Base-by-base conservation (phyloP, 192 early-diverging fungal species). In the Coemansia sp. region DNA sequence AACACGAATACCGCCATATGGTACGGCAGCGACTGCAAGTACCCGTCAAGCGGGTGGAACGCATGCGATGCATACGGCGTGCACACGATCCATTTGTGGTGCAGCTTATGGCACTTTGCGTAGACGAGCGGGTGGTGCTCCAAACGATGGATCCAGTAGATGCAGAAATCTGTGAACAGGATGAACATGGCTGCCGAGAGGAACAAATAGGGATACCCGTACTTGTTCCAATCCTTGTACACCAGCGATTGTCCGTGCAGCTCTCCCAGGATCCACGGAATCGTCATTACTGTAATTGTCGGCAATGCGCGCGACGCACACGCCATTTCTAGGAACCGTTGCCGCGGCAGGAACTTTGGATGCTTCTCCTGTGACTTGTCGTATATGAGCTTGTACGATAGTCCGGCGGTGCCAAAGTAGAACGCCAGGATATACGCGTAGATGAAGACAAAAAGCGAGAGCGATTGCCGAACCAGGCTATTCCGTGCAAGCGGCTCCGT, bases 101-200 rank as follows among this genome's bases (percentile, higher is more conserved):
- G 91, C 59, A 84, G 86, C 70, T 93, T 93, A 86, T 99, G 97
- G 48, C 96, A 79, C 75, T 87, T 85, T 69, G 90, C 89, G 71
- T 99, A 99, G 43, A 99, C 68, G 37, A 79, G 57, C 46, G 94
- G 97, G 66, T 95, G 93, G 72, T 99, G 95, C 70, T 93, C 85
- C 61, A 84, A 86, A 20, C 97, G 92, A 76, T 99, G 97, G 58
- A 95, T 89, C 94, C 94, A 99, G 80, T 99, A 99, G 61, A 99
- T 93, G 58, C 90, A 84, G 73, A 88, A 93, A 66, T 99, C 97
- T 16, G 95, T 97, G 60, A 97, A 96, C 72, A 93, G 62, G 61
- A 99, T 85, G 77, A 97, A 99, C 68, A 73, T 53, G 28, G 83
- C 59, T 13, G 93, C 66, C 48, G 88, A 90, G 2, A 90, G 18